phyloP scores from a whole-genome alignment of 768 basidiomycete genomes.

The Tephrocybe sp. region DNA sequence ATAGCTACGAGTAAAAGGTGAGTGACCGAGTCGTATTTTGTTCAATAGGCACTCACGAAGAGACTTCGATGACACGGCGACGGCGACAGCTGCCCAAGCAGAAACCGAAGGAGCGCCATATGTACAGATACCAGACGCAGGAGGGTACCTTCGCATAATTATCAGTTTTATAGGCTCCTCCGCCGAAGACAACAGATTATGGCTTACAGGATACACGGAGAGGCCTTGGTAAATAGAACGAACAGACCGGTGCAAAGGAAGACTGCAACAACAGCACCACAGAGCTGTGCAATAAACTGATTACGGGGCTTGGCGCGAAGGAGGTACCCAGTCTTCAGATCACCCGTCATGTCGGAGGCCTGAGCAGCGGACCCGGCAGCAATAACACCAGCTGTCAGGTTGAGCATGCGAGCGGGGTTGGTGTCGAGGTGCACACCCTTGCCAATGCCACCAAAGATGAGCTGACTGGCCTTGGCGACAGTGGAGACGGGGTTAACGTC shows the following conservation, averaged over 20 bases:
- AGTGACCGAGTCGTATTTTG: background rate
- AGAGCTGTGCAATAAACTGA: conserved; percentile 62
- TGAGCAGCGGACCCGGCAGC: conserved; percentile 58
- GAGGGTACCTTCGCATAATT: conserved; percentile 29
- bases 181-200: no score
- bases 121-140: conserved; percentile 37
- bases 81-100: conserved; percentile 58
- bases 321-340: conserved; percentile 71
- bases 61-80: conserved; percentile 46
- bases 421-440: conserved; percentile 41
- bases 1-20: conserved; percentile 34
- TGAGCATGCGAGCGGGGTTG: conserved; percentile 42
- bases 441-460: conserved; percentile 62
- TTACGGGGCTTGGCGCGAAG: conserved; percentile 62
- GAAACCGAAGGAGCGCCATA: conserved; percentile 57
- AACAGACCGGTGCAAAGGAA: conserved; percentile 61
- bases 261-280: conserved; percentile 57
- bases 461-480: conserved; percentile 62
- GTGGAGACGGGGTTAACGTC: conserved; percentile 64
- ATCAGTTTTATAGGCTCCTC: no score
- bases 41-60: conserved; percentile 35
- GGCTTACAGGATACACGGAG: conserved; percentile 57
- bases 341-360: conserved; percentile 64
- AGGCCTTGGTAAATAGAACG: conserved; percentile 61
- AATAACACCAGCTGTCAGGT: conserved; percentile 53